Evolutionary conservation across 73 alveolate species (phyloP).

Genomic region (Blepharisma stoltei): DNA sequence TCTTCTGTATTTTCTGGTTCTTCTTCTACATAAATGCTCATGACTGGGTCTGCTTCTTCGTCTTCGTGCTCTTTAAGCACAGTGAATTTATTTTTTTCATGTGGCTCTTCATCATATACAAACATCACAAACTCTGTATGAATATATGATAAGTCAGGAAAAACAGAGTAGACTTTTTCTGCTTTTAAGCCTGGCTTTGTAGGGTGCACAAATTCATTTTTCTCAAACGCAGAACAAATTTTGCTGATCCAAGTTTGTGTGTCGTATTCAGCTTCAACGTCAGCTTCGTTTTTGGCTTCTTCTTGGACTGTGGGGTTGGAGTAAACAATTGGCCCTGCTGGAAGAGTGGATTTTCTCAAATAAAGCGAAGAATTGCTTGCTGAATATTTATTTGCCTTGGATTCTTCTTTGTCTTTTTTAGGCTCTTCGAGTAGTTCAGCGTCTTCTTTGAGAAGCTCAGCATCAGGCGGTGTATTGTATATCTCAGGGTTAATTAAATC

Average conservation of each 20-base stretch:
- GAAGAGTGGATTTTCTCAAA: constrained; percentile 13
- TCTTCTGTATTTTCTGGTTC: neutral
- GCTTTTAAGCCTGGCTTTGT: constrained; percentile 19
- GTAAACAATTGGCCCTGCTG: constrained; percentile 25
- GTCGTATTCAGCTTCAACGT: constrained; percentile 17
- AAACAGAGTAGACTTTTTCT: constrained; percentile 1
- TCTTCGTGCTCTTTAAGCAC: constrained; percentile 8
- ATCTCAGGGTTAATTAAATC: constrained; percentile 24
- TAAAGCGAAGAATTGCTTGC: neutral
- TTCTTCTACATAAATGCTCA: constrained; percentile 16
- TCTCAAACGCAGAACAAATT: neutral
- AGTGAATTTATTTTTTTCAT: neutral
- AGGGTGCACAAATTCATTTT: constrained; percentile 20
- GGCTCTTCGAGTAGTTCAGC: constrained; percentile 24
- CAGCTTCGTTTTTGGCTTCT: constrained; percentile 7
- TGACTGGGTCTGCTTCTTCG: neutral
- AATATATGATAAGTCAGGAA: neutral
- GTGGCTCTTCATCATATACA: constrained; percentile 23
- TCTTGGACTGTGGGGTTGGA: neutral
- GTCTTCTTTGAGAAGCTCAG: neutral
- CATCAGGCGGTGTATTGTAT: neutral
- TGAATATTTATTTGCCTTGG: neutral
- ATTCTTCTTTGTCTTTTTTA: neutral
- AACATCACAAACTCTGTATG: constrained; percentile 5
- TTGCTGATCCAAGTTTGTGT: neutral